phyloP scores from a whole-genome alignment of 139 green algal species.

The Closterium sp. region DNA sequence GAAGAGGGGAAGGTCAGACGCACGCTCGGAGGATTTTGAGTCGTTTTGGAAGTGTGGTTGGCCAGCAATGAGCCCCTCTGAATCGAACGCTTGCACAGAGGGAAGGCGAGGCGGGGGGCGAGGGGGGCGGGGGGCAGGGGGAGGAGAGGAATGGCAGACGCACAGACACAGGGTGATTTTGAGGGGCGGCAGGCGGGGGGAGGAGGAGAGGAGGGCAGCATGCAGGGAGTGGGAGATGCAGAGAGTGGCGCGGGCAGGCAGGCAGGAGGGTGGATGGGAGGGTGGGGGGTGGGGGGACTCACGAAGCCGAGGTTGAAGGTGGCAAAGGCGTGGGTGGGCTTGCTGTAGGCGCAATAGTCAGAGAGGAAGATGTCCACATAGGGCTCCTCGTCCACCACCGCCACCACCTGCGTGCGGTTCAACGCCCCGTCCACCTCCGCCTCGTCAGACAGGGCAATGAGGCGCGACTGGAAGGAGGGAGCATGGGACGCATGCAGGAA shows the following conservation, averaged over 20 bases:
- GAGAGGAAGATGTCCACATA: constrained; percentile 1
- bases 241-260: background rate
- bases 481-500: no score
- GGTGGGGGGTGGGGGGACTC: background rate
- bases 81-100: no score
- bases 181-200: no score
- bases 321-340: background rate
- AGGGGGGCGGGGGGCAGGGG: no score
- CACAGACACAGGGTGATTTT: no score
- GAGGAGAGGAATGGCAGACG: no score
- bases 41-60: background rate
- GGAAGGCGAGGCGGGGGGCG: no score
- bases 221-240: background rate
- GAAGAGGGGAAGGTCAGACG: no score
- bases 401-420: background rate
- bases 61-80: background rate
- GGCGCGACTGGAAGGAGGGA: background rate
- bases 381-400: background rate
- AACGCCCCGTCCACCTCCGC: background rate
- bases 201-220: no score
- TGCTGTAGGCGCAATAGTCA: background rate
- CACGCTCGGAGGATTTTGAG: no score
- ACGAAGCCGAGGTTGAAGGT: background rate
- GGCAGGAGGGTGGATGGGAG: background rate
- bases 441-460: background rate